Evolutionary conservation across 176 grass and related monocot genomes (phyloP), one percentile per base, ranked within the genome.

Genomic region (Oryza rufipogon): DNA sequence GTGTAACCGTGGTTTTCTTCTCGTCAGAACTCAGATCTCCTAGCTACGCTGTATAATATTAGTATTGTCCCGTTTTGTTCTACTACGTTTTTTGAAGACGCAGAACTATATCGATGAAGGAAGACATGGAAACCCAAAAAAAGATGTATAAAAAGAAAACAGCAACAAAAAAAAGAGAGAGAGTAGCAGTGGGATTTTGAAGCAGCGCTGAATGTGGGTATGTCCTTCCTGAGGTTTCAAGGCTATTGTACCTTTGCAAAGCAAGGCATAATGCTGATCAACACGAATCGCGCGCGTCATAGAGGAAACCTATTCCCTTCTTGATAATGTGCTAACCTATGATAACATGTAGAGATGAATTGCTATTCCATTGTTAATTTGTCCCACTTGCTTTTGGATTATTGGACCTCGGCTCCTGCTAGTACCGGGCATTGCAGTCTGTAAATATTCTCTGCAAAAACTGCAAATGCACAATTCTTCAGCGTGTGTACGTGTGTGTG

Each of bases 1-100:
- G 90, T 92, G 79, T 82, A 92, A 25, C 85, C 86, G 45, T 90
- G 92, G 90, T 87, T 92, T 88, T 85, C 91, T 86, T 60, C 69
- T 90, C 2, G 9, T 32, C 85, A 91, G 81, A 89, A 83, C 78
- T 89, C 70, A 86, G 82, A 58, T 64, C 33, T 32, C 70, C 22
- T 71, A 66, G 84, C 70, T 70, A 75, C 1, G 12, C 14, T 86
- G 79, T 89, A 88, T 69, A 86, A 83, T 88, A 75, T 20, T 86
- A 75, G 34, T 75, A 79, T 69, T 13, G 42, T 12, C 25, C 48
- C 1, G 22, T 78, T 87, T 83, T 30, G 41, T 86, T 78, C 77
- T 73, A 54, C 15, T 38, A 52, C 42, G 64, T 80, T 80, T 64
- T 30, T 66, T 52, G 65, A 28, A 52, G 77, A 81, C 12, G 49